Evolutionary conservation across 768 basidiomycete species (phyloP), one percentile per base, ranked within the genome.

Genomic region (Clathrus columnatus): DNA sequence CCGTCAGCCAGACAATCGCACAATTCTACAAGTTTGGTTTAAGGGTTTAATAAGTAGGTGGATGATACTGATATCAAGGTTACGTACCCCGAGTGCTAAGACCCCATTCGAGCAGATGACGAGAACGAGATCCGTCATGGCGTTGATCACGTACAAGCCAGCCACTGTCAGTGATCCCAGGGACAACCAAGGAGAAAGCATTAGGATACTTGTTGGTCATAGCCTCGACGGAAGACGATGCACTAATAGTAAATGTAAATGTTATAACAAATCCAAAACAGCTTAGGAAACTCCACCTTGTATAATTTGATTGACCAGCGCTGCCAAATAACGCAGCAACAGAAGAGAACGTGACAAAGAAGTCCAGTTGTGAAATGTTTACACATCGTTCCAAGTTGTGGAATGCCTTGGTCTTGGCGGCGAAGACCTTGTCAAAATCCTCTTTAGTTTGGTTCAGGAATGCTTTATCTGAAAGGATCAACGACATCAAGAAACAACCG

Each of bases 141-240:
- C 36, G 36, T 11, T 36, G 36, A 36, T 36, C 36, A 36, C 36
- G 36, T 36, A 36, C 10, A 14, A 36, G n/a, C 36, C 36, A 36
- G n/a, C 36, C 57, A 56, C 63, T 61, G 32, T 68, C 70, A 16
- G 61, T 26, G 27, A 72, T 65, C 5, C 59, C 63, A 14, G 71
- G 71, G 5, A 62, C 60, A 20, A 69, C 61, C 14, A 72, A 54
- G 4, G 68, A 65, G 51, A 68, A 69, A 1, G 63, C 70, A 48
- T 72, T 71, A 7, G 59, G 57, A 51, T 62, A 61, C 21, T 56
- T 26, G 4, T 52, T 51, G 1, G 62, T 60, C 41, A 64, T 55
- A 7, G 59, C 63, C 17, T 69, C 68, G 2, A 72, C 29, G 28
- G 59, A 62, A 0, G 70, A 65, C 49, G 69, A 69, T 2, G 68